phyloP scores from a whole-genome alignment of 140 eudicot species.

The Cichorium intybus region DNA sequence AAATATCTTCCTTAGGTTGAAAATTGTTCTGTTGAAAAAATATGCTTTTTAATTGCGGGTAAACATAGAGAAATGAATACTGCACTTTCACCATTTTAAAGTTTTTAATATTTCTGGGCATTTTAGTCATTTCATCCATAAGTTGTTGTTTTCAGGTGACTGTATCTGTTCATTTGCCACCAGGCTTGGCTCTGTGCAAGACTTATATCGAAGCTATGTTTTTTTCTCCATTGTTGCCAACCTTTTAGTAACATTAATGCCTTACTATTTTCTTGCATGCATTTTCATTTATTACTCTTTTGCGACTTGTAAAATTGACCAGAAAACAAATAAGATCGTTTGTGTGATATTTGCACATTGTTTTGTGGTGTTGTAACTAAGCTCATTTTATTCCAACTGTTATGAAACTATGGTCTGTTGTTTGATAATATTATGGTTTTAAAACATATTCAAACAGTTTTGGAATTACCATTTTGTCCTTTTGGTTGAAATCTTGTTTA shows the following conservation, averaged over 20 bases:
- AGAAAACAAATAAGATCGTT: background rate
- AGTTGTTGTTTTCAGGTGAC: constrained; percentile 18
- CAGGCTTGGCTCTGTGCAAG: constrained; percentile 4
- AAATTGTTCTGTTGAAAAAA: too few species aligned
- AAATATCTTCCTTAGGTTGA: too few species aligned
- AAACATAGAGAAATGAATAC: background rate
- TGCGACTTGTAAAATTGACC: constrained; percentile 2
- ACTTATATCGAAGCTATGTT: background rate
- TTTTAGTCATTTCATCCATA: constrained; percentile 2
- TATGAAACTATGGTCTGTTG: too few species aligned
- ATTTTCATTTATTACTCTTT: background rate
- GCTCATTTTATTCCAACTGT: too few species aligned
- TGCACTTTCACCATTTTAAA: background rate
- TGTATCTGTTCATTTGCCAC: background rate
- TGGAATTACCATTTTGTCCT: background rate
- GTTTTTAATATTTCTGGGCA: background rate
- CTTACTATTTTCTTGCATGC: background rate
- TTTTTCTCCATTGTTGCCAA: background rate
- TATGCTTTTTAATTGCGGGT: too few species aligned
- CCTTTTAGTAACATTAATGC: background rate
- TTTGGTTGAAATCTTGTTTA: background rate
- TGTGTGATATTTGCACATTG: background rate
- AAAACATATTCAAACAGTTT: background rate
- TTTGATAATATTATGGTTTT: background rate
- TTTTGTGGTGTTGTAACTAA: background rate